These are phyloP conservation scores for Penicillium expansum DNA, from an alignment of 2,329 filamentous ascomycete species.

Conservation along the genomic window DNA sequence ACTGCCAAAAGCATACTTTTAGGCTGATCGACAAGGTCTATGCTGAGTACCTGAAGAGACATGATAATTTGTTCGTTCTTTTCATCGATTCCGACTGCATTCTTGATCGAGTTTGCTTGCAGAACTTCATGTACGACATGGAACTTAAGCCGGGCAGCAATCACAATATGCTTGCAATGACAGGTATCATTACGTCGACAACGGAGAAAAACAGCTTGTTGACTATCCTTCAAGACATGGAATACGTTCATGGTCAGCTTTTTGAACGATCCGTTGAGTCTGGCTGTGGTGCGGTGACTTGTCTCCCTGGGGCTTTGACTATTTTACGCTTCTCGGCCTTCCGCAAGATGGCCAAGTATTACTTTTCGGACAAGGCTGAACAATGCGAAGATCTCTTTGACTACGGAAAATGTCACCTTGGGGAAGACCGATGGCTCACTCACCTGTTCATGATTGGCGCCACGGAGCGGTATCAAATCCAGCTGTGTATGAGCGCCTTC, in stretches of 20 bases:
- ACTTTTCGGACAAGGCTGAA: slow-evolving; percentile 95
- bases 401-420: slow-evolving; percentile 90
- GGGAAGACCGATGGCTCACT: slow-evolving; percentile 94
- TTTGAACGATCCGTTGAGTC: slow-evolving; percentile 96
- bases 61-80: slow-evolving; percentile 90
- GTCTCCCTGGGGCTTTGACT: slow-evolving; percentile 89
- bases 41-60: slow-evolving; percentile 75
- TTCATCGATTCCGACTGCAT: slow-evolving; percentile 99
- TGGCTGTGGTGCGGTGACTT: slow-evolving; percentile 89
- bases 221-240: slow-evolving; percentile 93
- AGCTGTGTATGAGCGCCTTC: slow-evolving; percentile 96
- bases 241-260: slow-evolving; percentile 94
- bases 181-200: slow-evolving; percentile 92
- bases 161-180: slow-evolving; percentile 94
- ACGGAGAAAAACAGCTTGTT: slow-evolving; percentile 85
- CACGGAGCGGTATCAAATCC: slow-evolving; percentile 88
- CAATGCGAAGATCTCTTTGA: slow-evolving; percentile 95
- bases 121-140: slow-evolving; percentile 99
- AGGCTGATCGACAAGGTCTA: slow-evolving; percentile 92
- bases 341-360: slow-evolving; percentile 94
- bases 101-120: slow-evolving; percentile 82
- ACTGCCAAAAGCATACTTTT: slow-evolving; percentile 91
- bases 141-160: slow-evolving; percentile 90
- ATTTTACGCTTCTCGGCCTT: slow-evolving; percentile 96
- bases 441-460: slow-evolving; percentile 99